Percentiles rank a stretch among this genome's conserved stretches.
phyloP scores from a whole-genome alignment of 805 yeast genomes.

The Candida xyloterini region DNA sequence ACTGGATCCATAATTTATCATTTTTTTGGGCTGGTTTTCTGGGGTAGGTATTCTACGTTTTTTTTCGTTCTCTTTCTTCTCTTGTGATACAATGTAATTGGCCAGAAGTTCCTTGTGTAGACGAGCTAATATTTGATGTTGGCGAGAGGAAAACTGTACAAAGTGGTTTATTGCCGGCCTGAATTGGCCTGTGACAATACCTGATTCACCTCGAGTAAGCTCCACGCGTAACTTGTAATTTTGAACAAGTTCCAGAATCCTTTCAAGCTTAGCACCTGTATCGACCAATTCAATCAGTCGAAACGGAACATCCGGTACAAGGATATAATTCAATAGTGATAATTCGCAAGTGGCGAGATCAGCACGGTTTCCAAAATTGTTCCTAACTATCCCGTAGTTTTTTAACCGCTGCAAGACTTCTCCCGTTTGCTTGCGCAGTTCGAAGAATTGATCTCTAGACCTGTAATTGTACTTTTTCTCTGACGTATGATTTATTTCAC shows the following conservation, averaged over 20 bases:
- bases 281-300: conserved; percentile 12
- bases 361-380: conserved; percentile 31
- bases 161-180: conserved; percentile 17
- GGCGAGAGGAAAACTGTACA: conserved; percentile 4
- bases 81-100: conserved; percentile 11
- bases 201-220: conserved; percentile 8
- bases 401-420: conserved; percentile 33
- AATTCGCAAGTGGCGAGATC: conserved; percentile 28
- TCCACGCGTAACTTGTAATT: conserved; percentile 17
- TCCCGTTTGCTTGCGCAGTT: conserved; percentile 33
- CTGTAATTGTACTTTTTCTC: conserved; percentile 20
- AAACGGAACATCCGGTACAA: conserved; percentile 18
- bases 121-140: conserved; percentile 12
- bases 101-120: conserved; percentile 17
- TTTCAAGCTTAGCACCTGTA: conserved; percentile 13
- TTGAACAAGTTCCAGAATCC: conserved; percentile 14
- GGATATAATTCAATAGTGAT: conserved; percentile 13
- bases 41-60: conserved; percentile 3
- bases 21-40: conserved; percentile 15
- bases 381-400: not conserved
- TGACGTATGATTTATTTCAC: conserved; percentile 47
- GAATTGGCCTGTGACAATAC: conserved; percentile 7
- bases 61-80: conserved; percentile 5
- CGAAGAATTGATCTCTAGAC: conserved; percentile 40
- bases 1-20: conserved; percentile 19